Evolutionary conservation across 441 rosid genomes (phyloP).

Genomic region (Gossypium lobatum): DNA sequence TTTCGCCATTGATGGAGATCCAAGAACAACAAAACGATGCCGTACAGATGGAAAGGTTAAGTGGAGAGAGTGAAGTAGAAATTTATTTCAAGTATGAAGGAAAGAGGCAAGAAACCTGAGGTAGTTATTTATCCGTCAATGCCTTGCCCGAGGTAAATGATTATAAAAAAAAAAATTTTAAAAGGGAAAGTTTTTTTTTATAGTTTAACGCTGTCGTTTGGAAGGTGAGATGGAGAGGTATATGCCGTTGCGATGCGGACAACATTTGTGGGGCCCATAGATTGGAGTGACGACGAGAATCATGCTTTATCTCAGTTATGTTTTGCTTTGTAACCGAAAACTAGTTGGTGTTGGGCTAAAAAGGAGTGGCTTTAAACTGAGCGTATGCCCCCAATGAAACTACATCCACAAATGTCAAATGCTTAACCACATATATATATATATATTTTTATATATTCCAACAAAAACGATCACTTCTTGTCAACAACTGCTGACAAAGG

Average conservation of each 20-base stretch:
- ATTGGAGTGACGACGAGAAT: too few relatives aligned
- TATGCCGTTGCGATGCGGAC: too few relatives aligned
- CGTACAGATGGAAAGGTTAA: not conserved
- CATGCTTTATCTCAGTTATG: too few relatives aligned
- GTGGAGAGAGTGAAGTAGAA: not conserved
- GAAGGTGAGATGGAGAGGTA: too few relatives aligned
- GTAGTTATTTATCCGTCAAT: constrained; percentile 1
- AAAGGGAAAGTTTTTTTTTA: not conserved
- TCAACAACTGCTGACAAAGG: too few relatives aligned
- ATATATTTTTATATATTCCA: too few relatives aligned
- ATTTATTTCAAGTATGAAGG: not conserved
- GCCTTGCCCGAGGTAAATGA: not conserved
- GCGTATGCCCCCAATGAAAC: not conserved
- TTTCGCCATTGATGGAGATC: constrained; percentile 53
- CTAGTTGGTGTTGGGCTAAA: not conserved
- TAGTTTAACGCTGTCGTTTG: not conserved
- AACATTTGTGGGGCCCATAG: too few relatives aligned
- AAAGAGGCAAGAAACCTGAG: not conserved
- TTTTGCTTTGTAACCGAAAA: not conserved
- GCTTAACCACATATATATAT: too few relatives aligned
- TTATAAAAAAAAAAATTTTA: too few relatives aligned
- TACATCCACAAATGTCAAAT: not conserved
- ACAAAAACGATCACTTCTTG: too few relatives aligned
- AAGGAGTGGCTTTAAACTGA: not conserved
- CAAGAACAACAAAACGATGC: constrained; percentile 1